Evolutionary conservation across 129 eudicot genomes (phyloP), one percentile per base, ranked within the genome.

Genomic region (Saussurea involucrata): DNA sequence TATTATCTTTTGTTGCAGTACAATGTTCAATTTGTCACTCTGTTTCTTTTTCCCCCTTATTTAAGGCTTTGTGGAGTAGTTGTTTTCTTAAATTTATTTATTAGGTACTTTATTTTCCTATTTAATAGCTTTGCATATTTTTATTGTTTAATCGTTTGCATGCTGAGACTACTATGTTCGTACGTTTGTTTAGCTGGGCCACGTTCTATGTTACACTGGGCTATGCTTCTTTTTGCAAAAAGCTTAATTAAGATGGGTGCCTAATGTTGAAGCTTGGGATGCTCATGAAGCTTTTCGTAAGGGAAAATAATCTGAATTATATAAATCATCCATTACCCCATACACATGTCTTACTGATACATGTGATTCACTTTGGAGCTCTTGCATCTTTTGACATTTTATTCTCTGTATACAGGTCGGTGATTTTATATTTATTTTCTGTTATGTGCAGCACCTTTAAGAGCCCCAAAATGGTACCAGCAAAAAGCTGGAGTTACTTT

Each of bases 391-490:
- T 76, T 53, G 37, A 29, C 25, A 72, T 49, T 10, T 28, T 7
- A 46, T 4, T 67, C 11, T 21, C 31, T 18, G 5, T 76, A 53
- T 33, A 15, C 68, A 64, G 2, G 12, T 31, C 1, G 68, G 6
- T 25, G 37, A 17, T 68, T 55, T 33, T 68, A 17, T 57, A 24
- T 69, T 8, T 22, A 17, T 72, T 8, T 49, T n/a, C 63, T 76
- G 74, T 68, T 53, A 67, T 36, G 20, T 77, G 83, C 88, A 88
- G 97, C 91, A 73, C 87, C 88, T 36, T 76, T 93, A 76, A 85
- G 82, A 84, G 92, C 97, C 66, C 98, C 98, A 71, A 93, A 93
- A 82, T 93, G 98, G 98, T 93, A 90, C 79, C 90, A 90, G 69
- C 89, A 80, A 37, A 87, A 87, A 78, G 90, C 94, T 29, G 98